A percentile compares a stretch with the other conserved stretches of the same genome.
phyloP scores from a whole-genome alignment of 163 green algal species.

The Picocystis sp. region DNA sequence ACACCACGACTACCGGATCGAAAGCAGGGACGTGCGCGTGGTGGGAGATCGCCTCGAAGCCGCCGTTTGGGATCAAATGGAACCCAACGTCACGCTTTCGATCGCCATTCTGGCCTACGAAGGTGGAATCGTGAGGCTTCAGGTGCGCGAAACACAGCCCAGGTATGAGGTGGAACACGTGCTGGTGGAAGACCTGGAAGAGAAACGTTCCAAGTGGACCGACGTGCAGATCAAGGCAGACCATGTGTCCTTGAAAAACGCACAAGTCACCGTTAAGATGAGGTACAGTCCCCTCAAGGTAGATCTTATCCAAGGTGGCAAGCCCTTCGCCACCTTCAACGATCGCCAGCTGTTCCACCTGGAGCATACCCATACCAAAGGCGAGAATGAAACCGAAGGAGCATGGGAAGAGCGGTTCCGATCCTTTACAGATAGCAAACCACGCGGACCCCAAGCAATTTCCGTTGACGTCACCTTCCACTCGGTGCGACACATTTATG shows the following conservation, averaged over 20 bases:
- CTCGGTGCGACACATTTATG: slow-evolving; percentile 48
- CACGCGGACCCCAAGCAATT: slow-evolving; percentile 66
- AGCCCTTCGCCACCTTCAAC: slow-evolving; percentile 57
- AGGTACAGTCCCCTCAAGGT: slow-evolving; percentile 6
- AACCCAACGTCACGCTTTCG: slow-evolving; percentile 4
- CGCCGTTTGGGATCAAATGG: slow-evolving; percentile 19
- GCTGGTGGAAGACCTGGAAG: slow-evolving; percentile 25
- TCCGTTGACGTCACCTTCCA: slow-evolving; percentile 79
- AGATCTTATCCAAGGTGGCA: slow-evolving; percentile 6
- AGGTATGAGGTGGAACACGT: slow-evolving; percentile 40
- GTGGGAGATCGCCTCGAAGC: slow-evolving; percentile 30
- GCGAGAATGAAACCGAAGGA: slow-evolving; percentile 49
- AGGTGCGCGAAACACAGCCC: slow-evolving; percentile 50
- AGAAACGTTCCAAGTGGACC: slow-evolving; percentile 1
- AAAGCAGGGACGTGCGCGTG: slow-evolving; percentile 27
- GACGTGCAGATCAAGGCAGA: background rate
- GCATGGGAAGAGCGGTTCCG: slow-evolving; percentile 89
- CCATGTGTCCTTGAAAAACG: background rate
- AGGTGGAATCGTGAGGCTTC: slow-evolving; percentile 46
- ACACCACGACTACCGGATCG: slow-evolving; percentile 32
- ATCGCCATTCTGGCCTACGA: slow-evolving; percentile 22
- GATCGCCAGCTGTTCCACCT: slow-evolving; percentile 57
- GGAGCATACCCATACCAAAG: slow-evolving; percentile 61
- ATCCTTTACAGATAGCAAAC: slow-evolving; percentile 65
- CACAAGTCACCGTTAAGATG: slow-evolving; percentile 6